These are phyloP conservation scores for Diplosphaera chodatii DNA, from an alignment of 139 green algal genomes.

Conservation along the genomic window DNA sequence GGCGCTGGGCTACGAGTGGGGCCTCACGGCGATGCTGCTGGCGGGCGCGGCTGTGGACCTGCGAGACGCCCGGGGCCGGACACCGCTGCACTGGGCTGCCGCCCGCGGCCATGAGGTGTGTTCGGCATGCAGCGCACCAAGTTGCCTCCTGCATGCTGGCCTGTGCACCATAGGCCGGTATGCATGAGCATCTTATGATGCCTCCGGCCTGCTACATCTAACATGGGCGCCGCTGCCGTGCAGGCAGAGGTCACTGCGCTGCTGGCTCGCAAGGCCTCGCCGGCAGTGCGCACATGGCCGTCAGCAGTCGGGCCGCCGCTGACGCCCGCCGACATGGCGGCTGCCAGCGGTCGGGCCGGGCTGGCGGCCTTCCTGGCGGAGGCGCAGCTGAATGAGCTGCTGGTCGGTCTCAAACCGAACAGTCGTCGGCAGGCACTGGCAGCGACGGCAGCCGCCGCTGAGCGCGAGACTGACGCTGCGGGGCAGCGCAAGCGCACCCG, in stretches of 20 bases:
- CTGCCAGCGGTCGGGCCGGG: neutral
- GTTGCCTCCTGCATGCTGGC: too few relatives aligned
- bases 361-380: slow-evolving; percentile 10
- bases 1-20: slow-evolving; percentile 10
- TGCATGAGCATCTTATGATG: too few relatives aligned
- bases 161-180: too few relatives aligned
- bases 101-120: slow-evolving; percentile 3
- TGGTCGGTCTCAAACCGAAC: neutral
- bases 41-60: slow-evolving; percentile 3
- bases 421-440: neutral
- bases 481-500: neutral
- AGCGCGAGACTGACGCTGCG: neutral
- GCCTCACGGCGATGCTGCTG: slow-evolving; percentile 7
- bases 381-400: neutral
- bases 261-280: neutral
- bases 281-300: neutral
- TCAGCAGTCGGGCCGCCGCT: neutral
- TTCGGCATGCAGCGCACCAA: too few relatives aligned
- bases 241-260: slow-evolving; percentile 4
- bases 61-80: slow-evolving; percentile 7
- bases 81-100: slow-evolving; percentile 23
- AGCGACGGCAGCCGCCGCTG: too few relatives aligned
- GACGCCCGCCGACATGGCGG: slow-evolving; percentile 5
- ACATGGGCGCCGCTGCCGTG: too few relatives aligned
- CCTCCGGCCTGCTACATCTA: too few relatives aligned